Evolutionary conservation across 257 asterid species (phyloP), one percentile per base, ranked within the genome.

Genomic region (Voacanga thouarsii): DNA sequence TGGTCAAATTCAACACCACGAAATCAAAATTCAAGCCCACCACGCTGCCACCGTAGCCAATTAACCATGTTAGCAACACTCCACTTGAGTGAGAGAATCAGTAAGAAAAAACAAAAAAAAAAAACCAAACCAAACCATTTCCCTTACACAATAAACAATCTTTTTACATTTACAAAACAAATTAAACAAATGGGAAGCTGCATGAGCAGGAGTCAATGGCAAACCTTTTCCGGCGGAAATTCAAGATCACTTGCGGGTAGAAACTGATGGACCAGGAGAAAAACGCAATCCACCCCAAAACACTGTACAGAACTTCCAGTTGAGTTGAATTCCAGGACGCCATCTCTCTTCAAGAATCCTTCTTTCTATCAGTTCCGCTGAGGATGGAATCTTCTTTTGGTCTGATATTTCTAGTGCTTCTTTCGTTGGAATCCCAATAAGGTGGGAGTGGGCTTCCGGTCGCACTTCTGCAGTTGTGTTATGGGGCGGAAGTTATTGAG

Each of bases 1-100:
- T 95, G 73, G 96, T 91, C 92, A 95, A 81, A 89, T 95, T 95
- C 91, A 92, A 53, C 78, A 90, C 37, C 81, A 86, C 88, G 53
- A 95, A 95, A 84, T 95, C 98, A 75, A 95, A 95, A 89, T 91
- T 95, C 91, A 95, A 81, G 39, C 99, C 99, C 79, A 90, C 94
- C 77, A 94, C 99, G 79, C 99, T 94, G 94, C 84, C 5, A 51
- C 6, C 59, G 23, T 11, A 47, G 21, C 30, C 39, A 47, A 70
- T 49, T 45, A 24, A 24, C 75, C 30, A 16, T 30, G 16, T 53
- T 53, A 53, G 16, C 8, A 9, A 30, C 59, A 71, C 10, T 33
- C 26, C 16, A 19, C 18, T 44, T 50, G 37, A 78, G 55, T 7
- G 26, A 74, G 23, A 69, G 73, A 53, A 77, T 16, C 16, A 56